Evolutionary conservation across 1,139 yeast genomes (phyloP).

Genomic region (Hyphopichia pseudoburtonii): DNA sequence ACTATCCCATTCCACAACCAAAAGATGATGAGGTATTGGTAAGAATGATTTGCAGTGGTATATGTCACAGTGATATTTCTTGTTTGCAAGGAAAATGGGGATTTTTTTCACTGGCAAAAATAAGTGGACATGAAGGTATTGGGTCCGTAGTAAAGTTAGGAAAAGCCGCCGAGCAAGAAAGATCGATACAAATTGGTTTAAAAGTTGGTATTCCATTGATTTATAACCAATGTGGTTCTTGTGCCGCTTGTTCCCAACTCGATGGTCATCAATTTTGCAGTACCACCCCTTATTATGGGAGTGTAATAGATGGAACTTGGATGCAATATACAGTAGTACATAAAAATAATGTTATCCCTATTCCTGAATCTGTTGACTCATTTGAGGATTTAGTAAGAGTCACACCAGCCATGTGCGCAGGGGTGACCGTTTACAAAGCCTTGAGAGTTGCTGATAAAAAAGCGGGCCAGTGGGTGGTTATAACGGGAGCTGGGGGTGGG

Average conservation of each 20-base stretch:
- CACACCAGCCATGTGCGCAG: conserved; percentile 15
- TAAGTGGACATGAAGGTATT: conserved; percentile 7
- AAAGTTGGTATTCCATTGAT: conserved; percentile 6
- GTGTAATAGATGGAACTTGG: conserved; percentile 6
- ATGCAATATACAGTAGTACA: conserved; percentile 5
- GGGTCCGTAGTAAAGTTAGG: conserved; percentile 6
- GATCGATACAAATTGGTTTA: neutral
- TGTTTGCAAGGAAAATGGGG: conserved; percentile 5
- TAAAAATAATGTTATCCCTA: conserved; percentile 6
- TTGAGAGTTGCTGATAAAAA: conserved; percentile 10
- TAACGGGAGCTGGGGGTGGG: conserved; percentile 12
- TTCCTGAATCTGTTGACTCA: conserved; percentile 1
- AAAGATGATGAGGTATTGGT: conserved; percentile 4
- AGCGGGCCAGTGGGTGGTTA: conserved; percentile 11
- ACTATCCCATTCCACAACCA: conserved; percentile 6
- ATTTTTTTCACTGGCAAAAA: conserved; percentile 1
- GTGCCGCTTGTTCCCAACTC: conserved; percentile 3
- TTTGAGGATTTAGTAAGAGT: conserved; percentile 9
- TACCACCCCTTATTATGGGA: conserved; percentile 4
- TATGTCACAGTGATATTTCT: conserved; percentile 8
- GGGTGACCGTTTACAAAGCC: conserved; percentile 16
- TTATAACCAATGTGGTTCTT: conserved; percentile 4
- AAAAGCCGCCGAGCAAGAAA: neutral
- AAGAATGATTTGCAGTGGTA: conserved; percentile 2
- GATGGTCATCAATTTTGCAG: conserved; percentile 4